Evolutionary conservation across 805 yeast genomes (phyloP), one percentile per base, ranked within the genome.

Genomic region (Ogataea minuta): DNA sequence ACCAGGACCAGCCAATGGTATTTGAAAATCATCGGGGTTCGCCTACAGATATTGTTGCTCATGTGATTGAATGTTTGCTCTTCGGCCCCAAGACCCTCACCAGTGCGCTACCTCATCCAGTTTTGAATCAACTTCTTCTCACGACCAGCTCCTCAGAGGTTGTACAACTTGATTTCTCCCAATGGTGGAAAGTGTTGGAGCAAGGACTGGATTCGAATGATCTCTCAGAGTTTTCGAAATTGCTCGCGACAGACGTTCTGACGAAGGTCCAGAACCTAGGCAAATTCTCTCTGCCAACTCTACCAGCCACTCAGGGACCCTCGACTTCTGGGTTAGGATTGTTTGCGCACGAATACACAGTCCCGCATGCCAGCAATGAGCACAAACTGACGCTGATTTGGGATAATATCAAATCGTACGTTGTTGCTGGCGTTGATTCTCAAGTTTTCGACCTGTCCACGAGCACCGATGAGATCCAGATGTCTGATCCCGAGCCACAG

Each of bases 91-190:
- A 31, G 19, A 12, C 16, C 3, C 16, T 28, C 15, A 13, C 43
- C 13, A 38, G 41, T 19, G 60, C 49, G 2, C 11, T 28, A 7
- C 25, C 44, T 7, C 56, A 45, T 36, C 64, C 63, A 12, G 42
- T 29, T 13, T 35, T 52, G 9, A 26, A 19, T 27, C 19, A 53
- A 48, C 17, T 44, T 53, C 4, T 12, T 10, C 24, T 52, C 14
- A 45, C 50, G 1, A 49, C 53, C 2, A 45, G 57, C 8, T 34
- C 36, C 11, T 47, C 49, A 3, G 45, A 52, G 16, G 17, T 62
- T 6, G 27, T 62, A 6, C 53, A 47, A 21, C 31, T 61, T 13
- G 65, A 62, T 43, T 58, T 53, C 28, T 43, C 56, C 1, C 23
- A 38, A 17, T 63, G 67, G 67, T 48, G 52, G 34, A 15, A 35